Evolutionary conservation across 306 rosid species (phyloP).

Genomic region (Cucurbita ficifolia): DNA sequence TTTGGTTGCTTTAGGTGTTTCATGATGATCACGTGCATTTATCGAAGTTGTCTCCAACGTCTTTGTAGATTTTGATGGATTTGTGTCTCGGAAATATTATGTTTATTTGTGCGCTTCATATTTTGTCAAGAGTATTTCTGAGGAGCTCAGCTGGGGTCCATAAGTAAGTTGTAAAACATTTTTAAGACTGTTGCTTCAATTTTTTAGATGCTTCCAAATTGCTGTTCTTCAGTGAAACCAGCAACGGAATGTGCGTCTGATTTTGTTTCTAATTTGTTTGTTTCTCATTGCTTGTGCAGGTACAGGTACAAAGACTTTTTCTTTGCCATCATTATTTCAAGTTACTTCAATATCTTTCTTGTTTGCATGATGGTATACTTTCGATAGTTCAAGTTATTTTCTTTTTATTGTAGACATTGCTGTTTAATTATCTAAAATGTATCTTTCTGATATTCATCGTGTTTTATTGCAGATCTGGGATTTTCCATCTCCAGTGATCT

Average conservation of each 20-base stretch:
- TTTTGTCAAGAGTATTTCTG: constrained; percentile 30
- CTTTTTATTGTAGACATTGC: background rate
- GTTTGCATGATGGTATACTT: constrained; percentile 59
- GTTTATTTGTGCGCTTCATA: constrained; percentile 44
- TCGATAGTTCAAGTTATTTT: background rate
- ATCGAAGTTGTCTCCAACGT: background rate
- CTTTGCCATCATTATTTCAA: constrained; percentile 57
- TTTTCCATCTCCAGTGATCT: constrained; percentile 63
- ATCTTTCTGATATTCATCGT: constrained; percentile 10
- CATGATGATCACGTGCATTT: background rate
- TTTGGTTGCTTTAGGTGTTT: background rate
- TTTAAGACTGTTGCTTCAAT: background rate
- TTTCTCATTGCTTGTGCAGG: background rate
- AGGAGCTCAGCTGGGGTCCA: constrained; percentile 25
- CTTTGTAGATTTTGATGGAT: constrained; percentile 43
- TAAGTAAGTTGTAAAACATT: constrained; percentile 23
- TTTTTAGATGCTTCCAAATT: background rate
- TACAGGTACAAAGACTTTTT: constrained; percentile 28
- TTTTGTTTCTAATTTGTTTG: background rate
- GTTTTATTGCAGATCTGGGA: constrained; percentile 66
- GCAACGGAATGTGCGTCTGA: background rate
- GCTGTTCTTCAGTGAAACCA: background rate
- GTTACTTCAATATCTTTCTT: constrained; percentile 82
- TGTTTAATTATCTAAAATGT: background rate
- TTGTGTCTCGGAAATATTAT: constrained; percentile 50